Base-by-base conservation (phyloP, 345 rosid species). In the Populus deltoides region DNA sequence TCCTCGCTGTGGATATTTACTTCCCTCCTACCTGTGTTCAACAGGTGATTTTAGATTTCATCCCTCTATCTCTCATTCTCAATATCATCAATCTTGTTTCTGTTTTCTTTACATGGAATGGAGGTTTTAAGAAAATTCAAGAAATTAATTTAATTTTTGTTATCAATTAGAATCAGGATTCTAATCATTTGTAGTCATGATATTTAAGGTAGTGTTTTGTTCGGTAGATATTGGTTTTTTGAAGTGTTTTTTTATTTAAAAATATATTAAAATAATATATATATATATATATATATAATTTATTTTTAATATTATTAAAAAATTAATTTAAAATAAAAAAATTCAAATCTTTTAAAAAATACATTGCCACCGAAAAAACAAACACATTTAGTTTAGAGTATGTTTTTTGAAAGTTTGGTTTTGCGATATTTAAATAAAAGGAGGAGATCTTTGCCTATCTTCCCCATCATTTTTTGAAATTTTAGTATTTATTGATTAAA, bases 1-100 rank as follows among this genome's bases (percentile, higher is more conserved):
- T 97, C 81, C 86, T 97, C 65, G 97, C 99, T 77, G 75, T 94
- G 88, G 98, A 97, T 65, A 92, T 97, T 84, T 97, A 97, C 83
- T 97, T 97, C 87, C 99, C 99, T 85, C 97, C 97, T 16, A 89
- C 94, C 80, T 97, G 90, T 81, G 89, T 97, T 85, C 94, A 90
- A 80, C 99, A 97, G 97, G 99, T 94, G 49, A 67, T 59, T 74
- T 81, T 43, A 43, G 8, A 5, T 70, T 70, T 61, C 61, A 51
- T 75, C 6, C 31, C n/a, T 35, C 17, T 49, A 3, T 70, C 33
- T 62, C 76, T 61, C 45, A 33, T 31, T 55, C 2, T 69, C 39
- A 17, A 24, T 24, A n/a, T 20, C 49, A 3, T 11, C 59, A 33
- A 13, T 73, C 41, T 38, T 22, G 18, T 75, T 38, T 39, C 74